Percentiles rank a stretch among this genome's conserved stretches.
Evolutionary conservation across 192 early-diverging fungal species (phyloP).

Genomic region (Physocladia obscura): DNA sequence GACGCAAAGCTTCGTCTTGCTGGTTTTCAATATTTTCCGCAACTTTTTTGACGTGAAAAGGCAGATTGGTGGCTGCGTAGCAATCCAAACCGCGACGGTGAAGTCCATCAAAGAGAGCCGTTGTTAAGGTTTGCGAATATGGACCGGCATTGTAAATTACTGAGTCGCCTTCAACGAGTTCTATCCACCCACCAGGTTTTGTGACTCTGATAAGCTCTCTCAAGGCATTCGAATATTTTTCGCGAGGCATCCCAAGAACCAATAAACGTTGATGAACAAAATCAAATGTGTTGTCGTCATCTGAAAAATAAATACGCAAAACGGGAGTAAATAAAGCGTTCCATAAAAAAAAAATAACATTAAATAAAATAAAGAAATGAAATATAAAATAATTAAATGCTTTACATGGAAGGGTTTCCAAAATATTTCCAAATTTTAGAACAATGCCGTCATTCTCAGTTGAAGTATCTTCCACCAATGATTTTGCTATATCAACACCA

Average conservation of each 20-base stretch:
- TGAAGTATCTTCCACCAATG: neutral
- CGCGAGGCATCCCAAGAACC: slow-evolving; percentile 33
- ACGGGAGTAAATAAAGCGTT: no score
- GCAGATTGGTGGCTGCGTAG: no score
- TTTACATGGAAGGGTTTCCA: slow-evolving; percentile 12
- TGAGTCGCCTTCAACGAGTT: slow-evolving; percentile 37
- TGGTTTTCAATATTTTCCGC: neutral
- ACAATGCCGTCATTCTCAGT: neutral
- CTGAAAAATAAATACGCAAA: neutral
- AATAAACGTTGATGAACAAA: no score
- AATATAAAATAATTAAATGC: neutral
- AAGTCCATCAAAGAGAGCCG: neutral
- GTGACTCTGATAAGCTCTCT: slow-evolving; percentile 49
- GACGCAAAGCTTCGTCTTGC: neutral
- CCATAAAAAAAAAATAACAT: no score
- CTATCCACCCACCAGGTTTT: slow-evolving; percentile 52
- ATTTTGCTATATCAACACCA: slow-evolving; percentile 5
- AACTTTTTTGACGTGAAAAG: neutral
- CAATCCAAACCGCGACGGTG: neutral
- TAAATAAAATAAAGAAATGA: neutral
- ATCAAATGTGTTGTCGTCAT: slow-evolving; percentile 49
- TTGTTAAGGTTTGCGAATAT: neutral
- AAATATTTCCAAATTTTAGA: slow-evolving; percentile 6
- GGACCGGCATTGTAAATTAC: neutral
- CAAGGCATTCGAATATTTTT: slow-evolving; percentile 43